These are phyloP conservation scores for Plantago ovata DNA, from an alignment of 257 asterid genomes.

Conservation along the genomic window DNA sequence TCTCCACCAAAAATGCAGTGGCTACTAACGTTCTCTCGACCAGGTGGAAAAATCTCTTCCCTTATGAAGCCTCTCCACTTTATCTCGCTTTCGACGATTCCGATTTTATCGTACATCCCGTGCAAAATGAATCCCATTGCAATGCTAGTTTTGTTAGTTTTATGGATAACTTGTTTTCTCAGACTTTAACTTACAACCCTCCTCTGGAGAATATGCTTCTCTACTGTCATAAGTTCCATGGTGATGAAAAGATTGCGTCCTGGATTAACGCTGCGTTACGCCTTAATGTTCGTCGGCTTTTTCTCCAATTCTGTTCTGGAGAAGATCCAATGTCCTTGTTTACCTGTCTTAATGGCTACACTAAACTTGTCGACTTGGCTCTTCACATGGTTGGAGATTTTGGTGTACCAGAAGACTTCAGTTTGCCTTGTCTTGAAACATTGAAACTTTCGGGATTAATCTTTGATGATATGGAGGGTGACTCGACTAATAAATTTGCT, in stretches of 20 bases:
- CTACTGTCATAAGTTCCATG: neutral
- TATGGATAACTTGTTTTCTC: too few relatives aligned
- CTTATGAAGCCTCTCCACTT: neutral
- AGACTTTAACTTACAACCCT: too few relatives aligned
- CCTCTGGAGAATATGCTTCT: neutral
- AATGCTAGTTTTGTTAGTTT: too few relatives aligned
- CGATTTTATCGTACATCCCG: neutral
- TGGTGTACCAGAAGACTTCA: neutral
- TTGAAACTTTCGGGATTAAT: neutral
- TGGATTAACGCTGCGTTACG: neutral
- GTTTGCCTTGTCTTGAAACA: neutral
- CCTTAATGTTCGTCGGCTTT: neutral
- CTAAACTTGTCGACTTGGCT: neutral
- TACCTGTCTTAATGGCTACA: neutral
- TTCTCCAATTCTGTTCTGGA: too few relatives aligned
- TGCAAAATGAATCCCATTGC: too few relatives aligned
- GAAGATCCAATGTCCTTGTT: neutral
- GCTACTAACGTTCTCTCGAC: slow-evolving; percentile 4
- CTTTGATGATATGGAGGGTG: neutral
- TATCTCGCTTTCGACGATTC: slow-evolving; percentile 4
- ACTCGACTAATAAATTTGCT: neutral
- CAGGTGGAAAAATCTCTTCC: neutral
- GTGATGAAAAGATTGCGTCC: neutral
- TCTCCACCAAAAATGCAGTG: neutral
- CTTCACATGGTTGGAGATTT: neutral